Conservation (phyloP, 192 early-diverging fungal genomes). For the Coemansia sp. region DNA sequence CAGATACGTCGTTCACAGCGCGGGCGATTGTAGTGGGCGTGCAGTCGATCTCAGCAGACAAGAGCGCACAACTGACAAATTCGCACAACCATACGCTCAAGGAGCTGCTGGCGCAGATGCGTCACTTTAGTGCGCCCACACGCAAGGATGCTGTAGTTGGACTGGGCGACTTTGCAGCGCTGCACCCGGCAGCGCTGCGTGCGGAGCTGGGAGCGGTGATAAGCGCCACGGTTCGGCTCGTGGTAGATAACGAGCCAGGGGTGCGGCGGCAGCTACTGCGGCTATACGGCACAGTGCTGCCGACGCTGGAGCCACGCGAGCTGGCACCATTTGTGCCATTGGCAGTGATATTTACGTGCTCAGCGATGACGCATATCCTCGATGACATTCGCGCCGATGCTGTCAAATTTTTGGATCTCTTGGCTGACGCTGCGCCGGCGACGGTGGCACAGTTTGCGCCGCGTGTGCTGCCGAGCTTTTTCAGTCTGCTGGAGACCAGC, state of each 20-base stretch:
- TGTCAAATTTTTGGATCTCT: constrained; percentile 72
- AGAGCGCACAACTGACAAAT: constrained; percentile 67
- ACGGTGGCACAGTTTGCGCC: constrained; percentile 66
- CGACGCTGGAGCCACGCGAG: constrained; percentile 52
- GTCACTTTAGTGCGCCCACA: constrained; percentile 68
- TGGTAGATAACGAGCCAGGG: constrained; percentile 49
- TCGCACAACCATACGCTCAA: constrained; percentile 72
- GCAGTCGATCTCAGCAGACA: constrained; percentile 78
- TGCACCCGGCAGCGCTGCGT: constrained; percentile 35
- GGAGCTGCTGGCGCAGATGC: constrained; percentile 70
- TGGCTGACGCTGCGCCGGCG: constrained; percentile 62
- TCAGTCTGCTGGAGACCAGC: constrained; percentile 40
- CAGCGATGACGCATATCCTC: constrained; percentile 85
- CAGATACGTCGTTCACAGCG: constrained; percentile 80
- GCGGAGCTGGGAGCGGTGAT: constrained; percentile 52
- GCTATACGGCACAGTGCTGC: constrained; percentile 48
- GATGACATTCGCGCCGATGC: constrained; percentile 84
- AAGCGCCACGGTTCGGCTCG: constrained; percentile 38
- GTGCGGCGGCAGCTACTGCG: constrained; percentile 53
- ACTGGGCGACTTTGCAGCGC: constrained; percentile 43
- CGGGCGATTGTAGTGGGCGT: constrained; percentile 74
- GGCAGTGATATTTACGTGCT: constrained; percentile 75
- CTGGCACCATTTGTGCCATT: constrained; percentile 76
- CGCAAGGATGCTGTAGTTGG: constrained; percentile 56
- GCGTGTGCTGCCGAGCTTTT: constrained; percentile 49